A percentile compares a stretch with the other conserved stretches of the same genome.
phyloP scores from a whole-genome alignment of 805 yeast species.

The Starmerella bombicola region DNA sequence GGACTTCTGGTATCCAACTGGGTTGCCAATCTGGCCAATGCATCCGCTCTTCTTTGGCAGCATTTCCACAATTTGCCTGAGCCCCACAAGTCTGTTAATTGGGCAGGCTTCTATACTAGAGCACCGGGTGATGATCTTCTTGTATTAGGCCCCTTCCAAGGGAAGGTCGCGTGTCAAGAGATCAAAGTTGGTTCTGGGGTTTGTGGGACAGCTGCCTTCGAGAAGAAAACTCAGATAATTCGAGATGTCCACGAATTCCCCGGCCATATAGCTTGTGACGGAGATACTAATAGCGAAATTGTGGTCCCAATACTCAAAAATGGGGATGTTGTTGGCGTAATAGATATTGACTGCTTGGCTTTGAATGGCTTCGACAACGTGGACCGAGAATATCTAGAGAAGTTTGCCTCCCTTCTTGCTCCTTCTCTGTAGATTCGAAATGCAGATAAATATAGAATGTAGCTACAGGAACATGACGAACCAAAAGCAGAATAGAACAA shows the following conservation, averaged over 20 bases:
- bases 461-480: slow-evolving; percentile 29
- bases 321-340: slow-evolving; percentile 51
- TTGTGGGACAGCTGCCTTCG: slow-evolving; percentile 71
- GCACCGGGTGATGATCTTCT: slow-evolving; percentile 37
- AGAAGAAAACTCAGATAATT: slow-evolving; percentile 56
- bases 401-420: slow-evolving; percentile 42
- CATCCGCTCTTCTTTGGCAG: slow-evolving; percentile 79
- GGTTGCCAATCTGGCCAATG: slow-evolving; percentile 82
- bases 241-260: slow-evolving; percentile 66
- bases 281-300: slow-evolving; percentile 83
- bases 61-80: slow-evolving; percentile 52
- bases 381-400: slow-evolving; percentile 50
- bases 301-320: slow-evolving; percentile 64
- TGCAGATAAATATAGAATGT: background rate
- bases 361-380: slow-evolving; percentile 51
- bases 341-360: slow-evolving; percentile 72
- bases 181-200: slow-evolving; percentile 76
- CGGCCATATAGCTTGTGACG: slow-evolving; percentile 96
- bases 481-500: slow-evolving; percentile 41
- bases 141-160: slow-evolving; percentile 86
- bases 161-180: slow-evolving; percentile 88
- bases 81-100: slow-evolving; percentile 45
- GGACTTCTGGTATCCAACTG: slow-evolving; percentile 63
- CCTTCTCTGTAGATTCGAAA: slow-evolving; percentile 34
- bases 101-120: slow-evolving; percentile 84